Percentiles rank a stretch among this genome's conserved stretches.
Evolutionary conservation across 768 basidiomycete species (phyloP).

Genomic region (Mycena vulgaris): DNA sequence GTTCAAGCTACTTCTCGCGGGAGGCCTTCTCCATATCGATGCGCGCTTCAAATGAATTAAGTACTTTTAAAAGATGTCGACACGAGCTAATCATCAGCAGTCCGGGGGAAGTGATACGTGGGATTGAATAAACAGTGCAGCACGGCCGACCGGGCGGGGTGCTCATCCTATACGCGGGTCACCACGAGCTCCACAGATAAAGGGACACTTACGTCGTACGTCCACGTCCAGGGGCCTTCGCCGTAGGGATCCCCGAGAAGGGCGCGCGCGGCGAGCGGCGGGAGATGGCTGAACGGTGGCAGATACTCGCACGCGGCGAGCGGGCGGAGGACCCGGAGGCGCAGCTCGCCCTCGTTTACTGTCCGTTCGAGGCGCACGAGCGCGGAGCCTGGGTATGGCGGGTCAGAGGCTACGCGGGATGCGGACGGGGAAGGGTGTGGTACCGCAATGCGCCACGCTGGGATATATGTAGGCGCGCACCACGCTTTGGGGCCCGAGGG

Average conservation of each 20-base stretch:
- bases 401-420: neutral
- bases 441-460: neutral
- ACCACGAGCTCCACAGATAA: neutral
- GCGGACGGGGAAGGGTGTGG: too few relatives aligned
- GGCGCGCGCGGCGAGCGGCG: neutral
- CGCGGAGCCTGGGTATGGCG: neutral
- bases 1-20: too few relatives aligned
- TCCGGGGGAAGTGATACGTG: neutral
- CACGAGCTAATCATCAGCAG: too few relatives aligned
- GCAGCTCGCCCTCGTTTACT: neutral
- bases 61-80: too few relatives aligned
- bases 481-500: neutral
- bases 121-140: neutral
- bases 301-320: neutral
- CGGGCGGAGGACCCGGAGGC: neutral
- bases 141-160: neutral
- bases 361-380: slow-evolving; percentile 5
- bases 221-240: neutral
- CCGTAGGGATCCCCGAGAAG: neutral
- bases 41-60: too few relatives aligned
- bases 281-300: neutral
- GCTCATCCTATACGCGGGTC: neutral
- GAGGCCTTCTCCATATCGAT: too few relatives aligned
- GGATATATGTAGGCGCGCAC: neutral
- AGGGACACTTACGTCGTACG: neutral